Evolutionary conservation across 345 rosid species (phyloP).

Genomic region (Dipteronia dyeriana): DNA sequence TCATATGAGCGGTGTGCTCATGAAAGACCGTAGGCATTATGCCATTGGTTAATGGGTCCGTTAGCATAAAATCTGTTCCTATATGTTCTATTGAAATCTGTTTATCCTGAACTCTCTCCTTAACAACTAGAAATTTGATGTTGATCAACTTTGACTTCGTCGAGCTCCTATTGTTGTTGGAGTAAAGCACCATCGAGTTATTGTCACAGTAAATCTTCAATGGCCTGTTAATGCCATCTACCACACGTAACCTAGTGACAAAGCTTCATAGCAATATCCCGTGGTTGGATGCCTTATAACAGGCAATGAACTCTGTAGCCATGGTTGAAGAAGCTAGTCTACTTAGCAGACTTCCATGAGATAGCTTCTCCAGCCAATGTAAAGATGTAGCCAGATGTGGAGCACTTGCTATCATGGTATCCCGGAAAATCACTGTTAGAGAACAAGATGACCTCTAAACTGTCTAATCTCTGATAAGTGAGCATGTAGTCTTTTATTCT

Average conservation of each 20-base stretch:
- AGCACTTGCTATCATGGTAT: too few relatives aligned
- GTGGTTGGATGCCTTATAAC: neutral
- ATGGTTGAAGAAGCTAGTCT: neutral
- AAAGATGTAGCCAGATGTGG: neutral
- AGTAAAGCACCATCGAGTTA: neutral
- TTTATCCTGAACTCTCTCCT: neutral
- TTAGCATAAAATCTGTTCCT: neutral
- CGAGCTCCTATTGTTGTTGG: too few relatives aligned
- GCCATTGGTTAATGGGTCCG: neutral
- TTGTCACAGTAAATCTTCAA: neutral
- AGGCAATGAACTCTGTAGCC: neutral
- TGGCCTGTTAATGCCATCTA: neutral
- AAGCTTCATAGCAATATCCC: neutral
- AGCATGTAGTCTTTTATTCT: neutral
- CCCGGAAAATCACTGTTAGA: neutral
- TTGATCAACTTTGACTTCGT: too few relatives aligned
- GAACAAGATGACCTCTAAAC: neutral
- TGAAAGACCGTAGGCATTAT: neutral
- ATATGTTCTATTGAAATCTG: neutral
- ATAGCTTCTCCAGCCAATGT: neutral
- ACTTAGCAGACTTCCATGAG: neutral
- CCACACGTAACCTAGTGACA: neutral
- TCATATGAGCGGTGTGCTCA: neutral
- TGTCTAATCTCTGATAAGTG: too few relatives aligned
- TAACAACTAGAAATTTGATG: too few relatives aligned